phyloP scores from a whole-genome alignment of 306 rosid species.

The Gastrolobium villosum region DNA sequence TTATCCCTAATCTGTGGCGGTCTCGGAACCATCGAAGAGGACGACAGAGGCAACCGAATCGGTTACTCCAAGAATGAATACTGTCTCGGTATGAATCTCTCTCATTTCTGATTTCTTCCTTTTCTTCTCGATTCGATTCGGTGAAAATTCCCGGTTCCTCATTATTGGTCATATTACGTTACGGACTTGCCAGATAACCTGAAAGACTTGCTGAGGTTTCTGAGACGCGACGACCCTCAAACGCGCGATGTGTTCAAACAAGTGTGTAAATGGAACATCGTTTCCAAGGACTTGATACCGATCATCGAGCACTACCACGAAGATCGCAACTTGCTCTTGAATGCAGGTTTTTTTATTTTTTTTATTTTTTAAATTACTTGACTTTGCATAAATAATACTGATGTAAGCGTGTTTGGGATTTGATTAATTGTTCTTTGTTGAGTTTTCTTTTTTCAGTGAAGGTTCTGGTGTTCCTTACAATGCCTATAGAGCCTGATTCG shows the following conservation, averaged over 20 bases:
- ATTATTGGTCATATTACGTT: not conserved
- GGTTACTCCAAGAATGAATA: conserved; percentile 73
- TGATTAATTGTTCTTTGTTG: conserved; percentile 8
- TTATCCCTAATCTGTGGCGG: conserved; percentile 82
- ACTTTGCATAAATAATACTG: not conserved
- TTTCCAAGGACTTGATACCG: conserved; percentile 80
- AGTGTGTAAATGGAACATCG: conserved; percentile 88
- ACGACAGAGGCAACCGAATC: conserved; percentile 64
- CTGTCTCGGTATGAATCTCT: conserved; percentile 69
- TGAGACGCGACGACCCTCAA: conserved; percentile 93
- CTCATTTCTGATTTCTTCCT: not conserved
- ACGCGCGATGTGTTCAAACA: conserved; percentile 87
- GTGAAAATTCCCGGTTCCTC: not conserved
- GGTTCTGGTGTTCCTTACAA: conserved; percentile 90
- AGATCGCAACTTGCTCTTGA: conserved; percentile 78
- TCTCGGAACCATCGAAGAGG: conserved; percentile 70
- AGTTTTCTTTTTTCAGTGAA: conserved; percentile 61
- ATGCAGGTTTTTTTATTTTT: conserved; percentile 59
- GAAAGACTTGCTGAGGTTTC: conserved; percentile 90
- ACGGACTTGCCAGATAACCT: conserved; percentile 68
- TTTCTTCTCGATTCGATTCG: not conserved
- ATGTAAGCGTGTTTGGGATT: not conserved
- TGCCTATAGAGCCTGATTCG: conserved; percentile 89
- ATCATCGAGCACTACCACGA: conserved; percentile 72
- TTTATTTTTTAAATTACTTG: not conserved